These are phyloP conservation scores for Astrothelium macrocarpum DNA, from an alignment of 495 filamentous ascomycete species.

Conservation along the genomic window DNA sequence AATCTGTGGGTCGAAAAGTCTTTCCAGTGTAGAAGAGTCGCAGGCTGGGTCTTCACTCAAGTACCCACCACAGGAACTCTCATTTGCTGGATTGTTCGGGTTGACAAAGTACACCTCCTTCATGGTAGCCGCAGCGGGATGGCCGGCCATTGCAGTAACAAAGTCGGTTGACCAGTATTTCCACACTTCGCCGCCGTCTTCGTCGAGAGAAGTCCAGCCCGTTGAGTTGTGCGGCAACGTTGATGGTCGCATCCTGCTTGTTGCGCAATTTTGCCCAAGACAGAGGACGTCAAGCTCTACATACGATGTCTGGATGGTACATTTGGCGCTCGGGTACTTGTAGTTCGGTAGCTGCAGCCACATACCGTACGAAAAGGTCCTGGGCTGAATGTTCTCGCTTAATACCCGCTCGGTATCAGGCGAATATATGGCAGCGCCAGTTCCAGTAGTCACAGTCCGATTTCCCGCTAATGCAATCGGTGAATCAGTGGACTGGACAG, in stretches of 20 bases:
- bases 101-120: constrained; percentile 14
- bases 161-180: neutral
- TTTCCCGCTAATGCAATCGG: neutral
- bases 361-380: neutral
- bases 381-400: neutral
- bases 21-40: neutral
- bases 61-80: neutral
- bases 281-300: constrained; percentile 14
- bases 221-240: constrained; percentile 8
- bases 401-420: neutral
- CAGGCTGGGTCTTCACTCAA: neutral
- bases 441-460: neutral
- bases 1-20: neutral
- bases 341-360: neutral
- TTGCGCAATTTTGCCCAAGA: constrained; percentile 9
- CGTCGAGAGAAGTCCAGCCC: constrained; percentile 6
- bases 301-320: constrained; percentile 15
- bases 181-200: neutral
- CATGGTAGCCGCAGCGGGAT: neutral
- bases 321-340: constrained; percentile 9
- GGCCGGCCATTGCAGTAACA: neutral
- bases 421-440: neutral
- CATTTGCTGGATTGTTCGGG: constrained; percentile 10
- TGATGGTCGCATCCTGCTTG: constrained; percentile 10
- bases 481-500: neutral